Evolutionary conservation across 495 filamentous ascomycete genomes (phyloP), one percentile per base, ranked within the genome.

Genomic region (Zalerion maritima): DNA sequence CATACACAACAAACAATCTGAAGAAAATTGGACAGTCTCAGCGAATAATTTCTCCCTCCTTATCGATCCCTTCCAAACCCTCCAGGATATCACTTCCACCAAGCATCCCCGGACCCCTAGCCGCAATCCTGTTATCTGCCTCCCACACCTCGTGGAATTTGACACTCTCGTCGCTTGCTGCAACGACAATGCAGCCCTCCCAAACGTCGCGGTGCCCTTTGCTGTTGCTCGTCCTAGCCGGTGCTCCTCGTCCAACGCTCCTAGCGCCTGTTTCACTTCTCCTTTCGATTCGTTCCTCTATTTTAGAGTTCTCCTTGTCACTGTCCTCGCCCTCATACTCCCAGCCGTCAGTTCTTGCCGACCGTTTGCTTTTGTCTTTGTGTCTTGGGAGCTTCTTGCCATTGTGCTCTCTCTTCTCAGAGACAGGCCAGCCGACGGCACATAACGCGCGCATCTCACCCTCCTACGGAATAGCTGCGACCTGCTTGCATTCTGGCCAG

Each of bases 101-200:
- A 20, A 94, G 60, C 27, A 82, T 55, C 5, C 87, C 84, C 22
- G 57, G 60, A 7, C 65, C 64, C 12, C 62, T 58, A 3, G 64
- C 51, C 2, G 62, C 64, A 3, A 57, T 57, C 49, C 69, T 77
- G 37, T 58, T 65, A 7, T 67, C 58, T 9, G 75, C 71, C 9
- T 62, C 63, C 91, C 85, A 96, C 7, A 97, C 72, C 52, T 96
- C 86, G 49, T 97, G 87, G 40, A 96, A 97, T 51, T 89, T 86
- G 48, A 97, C 81, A 42, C 75, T 91, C 47, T 81, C 77, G 54
- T 94, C 89, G 42, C 85, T 94, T 15, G 82, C 81, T 17, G 87
- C 91, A 29, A 97, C 78, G 20, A 94, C 80, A 36, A 97, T 81
- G 47, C 87, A 94, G 6, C 86, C 87, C 46, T 94, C 86, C 39